These are phyloP conservation scores for Saccharomyces pastorianus DNA, from an alignment of 1,139 yeast species.

Conservation along the genomic window DNA sequence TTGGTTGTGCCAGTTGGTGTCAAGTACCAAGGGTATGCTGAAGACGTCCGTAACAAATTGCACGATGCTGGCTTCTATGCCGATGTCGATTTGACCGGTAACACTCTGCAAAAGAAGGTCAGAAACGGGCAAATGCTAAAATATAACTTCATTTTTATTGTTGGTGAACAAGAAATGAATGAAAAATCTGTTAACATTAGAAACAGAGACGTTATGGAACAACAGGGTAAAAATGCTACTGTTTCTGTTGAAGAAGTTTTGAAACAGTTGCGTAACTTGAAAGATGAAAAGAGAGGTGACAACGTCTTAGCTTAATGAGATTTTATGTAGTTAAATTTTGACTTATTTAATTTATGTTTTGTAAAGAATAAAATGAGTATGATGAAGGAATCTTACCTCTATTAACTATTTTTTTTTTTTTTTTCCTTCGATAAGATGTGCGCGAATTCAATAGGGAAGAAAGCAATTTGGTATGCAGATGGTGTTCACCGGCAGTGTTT, in stretches of 20 bases:
- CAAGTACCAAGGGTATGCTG: slow-evolving; percentile 82
- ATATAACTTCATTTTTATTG: slow-evolving; percentile 90
- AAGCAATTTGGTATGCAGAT: neutral
- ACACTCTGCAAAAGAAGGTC: slow-evolving; percentile 92
- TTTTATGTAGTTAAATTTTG: neutral
- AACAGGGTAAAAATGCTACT: slow-evolving; percentile 84
- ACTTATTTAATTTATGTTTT: neutral
- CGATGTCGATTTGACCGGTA: slow-evolving; percentile 87
- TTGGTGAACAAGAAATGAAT: slow-evolving; percentile 86
- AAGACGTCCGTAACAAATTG: slow-evolving; percentile 61
- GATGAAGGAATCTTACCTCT: neutral
- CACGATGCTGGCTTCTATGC: slow-evolving; percentile 69
- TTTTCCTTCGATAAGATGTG: neutral
- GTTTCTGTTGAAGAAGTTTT: slow-evolving; percentile 63
- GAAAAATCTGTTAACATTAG: slow-evolving; percentile 79
- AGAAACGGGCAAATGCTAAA: slow-evolving; percentile 90
- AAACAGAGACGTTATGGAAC: slow-evolving; percentile 81
- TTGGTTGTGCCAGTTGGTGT: slow-evolving; percentile 94
- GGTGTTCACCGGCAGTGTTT: neutral
- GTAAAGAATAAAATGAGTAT: neutral
- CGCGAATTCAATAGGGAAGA: neutral
- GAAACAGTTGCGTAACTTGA: slow-evolving; percentile 54
- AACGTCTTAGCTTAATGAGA: slow-evolving; percentile 35
- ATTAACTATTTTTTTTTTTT: neutral
- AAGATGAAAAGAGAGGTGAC: slow-evolving; percentile 61